Evolutionary conservation across 352 stramenopile genomes (phyloP).

Genomic region (Pythium rishiriense): DNA sequence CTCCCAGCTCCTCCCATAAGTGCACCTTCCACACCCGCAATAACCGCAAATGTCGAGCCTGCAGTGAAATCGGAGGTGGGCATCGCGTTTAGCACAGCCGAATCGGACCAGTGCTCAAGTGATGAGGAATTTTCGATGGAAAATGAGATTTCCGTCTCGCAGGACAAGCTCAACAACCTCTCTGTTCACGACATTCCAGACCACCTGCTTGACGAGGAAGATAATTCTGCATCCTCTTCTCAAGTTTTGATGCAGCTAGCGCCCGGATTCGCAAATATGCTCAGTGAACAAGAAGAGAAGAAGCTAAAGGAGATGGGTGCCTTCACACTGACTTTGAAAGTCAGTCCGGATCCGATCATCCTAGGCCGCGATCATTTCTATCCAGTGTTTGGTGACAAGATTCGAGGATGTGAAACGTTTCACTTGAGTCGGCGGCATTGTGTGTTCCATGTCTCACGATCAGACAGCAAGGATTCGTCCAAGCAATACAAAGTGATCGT

Average conservation of each 20-base stretch:
- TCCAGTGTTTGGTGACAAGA: slow-evolving; percentile 67
- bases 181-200: slow-evolving; percentile 58
- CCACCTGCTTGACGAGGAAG: slow-evolving; percentile 25
- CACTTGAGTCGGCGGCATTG: slow-evolving; percentile 65
- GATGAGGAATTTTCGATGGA: slow-evolving; percentile 65
- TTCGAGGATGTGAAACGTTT: slow-evolving; percentile 52
- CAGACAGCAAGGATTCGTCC: slow-evolving; percentile 27
- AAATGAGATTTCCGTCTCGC: slow-evolving; percentile 61
- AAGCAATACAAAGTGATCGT: slow-evolving; percentile 49
- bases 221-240: slow-evolving; percentile 20
- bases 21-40: slow-evolving; percentile 16
- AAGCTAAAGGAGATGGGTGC: slow-evolving; percentile 51
- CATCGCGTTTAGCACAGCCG: slow-evolving; percentile 24
- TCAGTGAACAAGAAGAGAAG: slow-evolving; percentile 46
- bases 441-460: slow-evolving; percentile 53
- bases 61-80: slow-evolving; percentile 14
- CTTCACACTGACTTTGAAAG: slow-evolving; percentile 41
- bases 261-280: slow-evolving; percentile 39
- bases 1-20: background rate
- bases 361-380: slow-evolving; percentile 60
- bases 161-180: slow-evolving; percentile 66
- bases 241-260: slow-evolving; percentile 38
- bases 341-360: slow-evolving; percentile 29
- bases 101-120: slow-evolving; percentile 41
- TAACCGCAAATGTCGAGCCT: slow-evolving; percentile 7